Conservation (phyloP, 108 stramenopile species). For the Parietichytrium sp. region DNA sequence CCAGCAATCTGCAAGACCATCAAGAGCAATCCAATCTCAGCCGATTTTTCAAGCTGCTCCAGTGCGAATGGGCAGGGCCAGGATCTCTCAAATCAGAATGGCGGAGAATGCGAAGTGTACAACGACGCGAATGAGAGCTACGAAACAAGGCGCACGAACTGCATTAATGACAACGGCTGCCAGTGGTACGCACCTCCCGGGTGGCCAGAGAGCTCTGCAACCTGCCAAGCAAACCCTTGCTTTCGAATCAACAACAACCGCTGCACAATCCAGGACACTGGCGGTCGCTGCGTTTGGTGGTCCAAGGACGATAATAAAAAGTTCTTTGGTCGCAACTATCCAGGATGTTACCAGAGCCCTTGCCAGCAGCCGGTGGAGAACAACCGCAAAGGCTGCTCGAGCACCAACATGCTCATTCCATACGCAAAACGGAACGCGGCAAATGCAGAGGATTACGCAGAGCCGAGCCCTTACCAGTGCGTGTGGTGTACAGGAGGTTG, state of each 20-base stretch:
- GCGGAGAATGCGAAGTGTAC: background rate
- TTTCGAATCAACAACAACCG: conserved; percentile 25
- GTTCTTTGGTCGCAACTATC: background rate
- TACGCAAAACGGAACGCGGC: no score
- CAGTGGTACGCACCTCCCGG: conserved; percentile 23
- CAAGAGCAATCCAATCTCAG: no score
- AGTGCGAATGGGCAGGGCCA: no score
- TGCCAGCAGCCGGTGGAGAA: background rate
- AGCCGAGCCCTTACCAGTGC: no score
- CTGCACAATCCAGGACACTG: conserved; percentile 26
- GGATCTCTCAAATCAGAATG: conserved; percentile 24
- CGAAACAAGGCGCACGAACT: background rate
- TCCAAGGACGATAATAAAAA: background rate
- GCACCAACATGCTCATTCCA: no score
- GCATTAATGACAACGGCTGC: background rate
- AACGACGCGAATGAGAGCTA: no score
- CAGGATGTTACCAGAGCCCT: conserved; percentile 25
- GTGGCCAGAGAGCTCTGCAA: no score
- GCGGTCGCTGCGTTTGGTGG: conserved; percentile 29
- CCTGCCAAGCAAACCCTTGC: no score
- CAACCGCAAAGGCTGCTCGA: conserved; percentile 13
- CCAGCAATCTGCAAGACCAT: no score
- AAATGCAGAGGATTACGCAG: no score
- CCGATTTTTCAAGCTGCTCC: no score
- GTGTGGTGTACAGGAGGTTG: no score